Conservation (phyloP, 2,329 filamentous ascomycete species). For the Aspergillus uvarum region DNA sequence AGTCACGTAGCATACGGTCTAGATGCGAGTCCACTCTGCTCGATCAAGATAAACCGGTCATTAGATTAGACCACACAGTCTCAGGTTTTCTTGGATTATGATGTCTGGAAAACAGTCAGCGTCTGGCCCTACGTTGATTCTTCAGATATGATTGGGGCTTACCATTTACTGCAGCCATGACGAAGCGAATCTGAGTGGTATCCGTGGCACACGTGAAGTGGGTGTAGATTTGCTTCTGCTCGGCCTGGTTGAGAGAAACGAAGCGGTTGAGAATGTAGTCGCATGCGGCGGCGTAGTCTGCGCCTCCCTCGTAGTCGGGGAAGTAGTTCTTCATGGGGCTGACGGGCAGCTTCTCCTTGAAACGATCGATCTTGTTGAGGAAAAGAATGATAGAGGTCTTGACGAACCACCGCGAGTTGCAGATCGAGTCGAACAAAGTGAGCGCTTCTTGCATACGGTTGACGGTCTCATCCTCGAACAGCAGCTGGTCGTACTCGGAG, state of each 20-base stretch:
- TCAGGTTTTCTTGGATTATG: slow-evolving; percentile 99
- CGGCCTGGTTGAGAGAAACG: slow-evolving; percentile 96
- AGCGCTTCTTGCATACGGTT: slow-evolving; percentile 74
- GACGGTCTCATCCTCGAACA: slow-evolving; percentile 94
- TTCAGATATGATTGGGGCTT: slow-evolving; percentile 38
- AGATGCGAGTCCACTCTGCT: slow-evolving; percentile 30
- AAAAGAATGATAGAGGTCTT: slow-evolving; percentile 72
- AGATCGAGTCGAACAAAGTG: slow-evolving; percentile 70
- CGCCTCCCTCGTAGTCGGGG: slow-evolving; percentile 80
- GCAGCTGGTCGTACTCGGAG: slow-evolving; percentile 92
- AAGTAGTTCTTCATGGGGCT: slow-evolving; percentile 76
- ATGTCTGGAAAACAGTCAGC: slow-evolving; percentile 67
- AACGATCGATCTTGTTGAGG: slow-evolving; percentile 73
- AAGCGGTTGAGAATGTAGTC: slow-evolving; percentile 99
- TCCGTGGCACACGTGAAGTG: slow-evolving; percentile 99
- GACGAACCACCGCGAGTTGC: slow-evolving; percentile 71
- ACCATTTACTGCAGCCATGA: slow-evolving; percentile 99
- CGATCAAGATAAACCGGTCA: slow-evolving; percentile 29
- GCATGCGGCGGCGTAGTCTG: slow-evolving; percentile 92
- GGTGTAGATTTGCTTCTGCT: slow-evolving; percentile 99
- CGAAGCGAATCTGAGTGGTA: slow-evolving; percentile 97
- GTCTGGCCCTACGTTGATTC: neutral
- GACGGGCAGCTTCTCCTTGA: slow-evolving; percentile 72
- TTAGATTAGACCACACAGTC: slow-evolving; percentile 95
- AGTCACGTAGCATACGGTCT: slow-evolving; percentile 35